Evolutionary conservation across 2,329 filamentous ascomycete species (phyloP).

Genomic region (Cercospora sesami): DNA sequence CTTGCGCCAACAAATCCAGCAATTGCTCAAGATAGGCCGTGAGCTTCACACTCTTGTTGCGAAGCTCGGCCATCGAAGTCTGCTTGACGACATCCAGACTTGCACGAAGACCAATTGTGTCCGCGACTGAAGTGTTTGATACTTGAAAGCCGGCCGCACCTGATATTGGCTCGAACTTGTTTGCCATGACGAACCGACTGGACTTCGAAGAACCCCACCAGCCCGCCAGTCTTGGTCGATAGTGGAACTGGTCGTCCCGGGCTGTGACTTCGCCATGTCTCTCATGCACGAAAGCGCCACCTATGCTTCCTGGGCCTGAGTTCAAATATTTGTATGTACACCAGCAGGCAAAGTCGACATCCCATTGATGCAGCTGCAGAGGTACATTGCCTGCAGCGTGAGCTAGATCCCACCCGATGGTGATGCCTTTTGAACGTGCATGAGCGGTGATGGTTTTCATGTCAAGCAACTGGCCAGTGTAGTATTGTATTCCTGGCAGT

Average conservation of each 20-base stretch:
- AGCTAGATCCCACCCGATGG: constrained; percentile 84
- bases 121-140: constrained; percentile 79
- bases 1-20: constrained; percentile 43
- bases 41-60: constrained; percentile 69
- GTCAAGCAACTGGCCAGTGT: constrained; percentile 85
- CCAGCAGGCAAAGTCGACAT: constrained; percentile 89
- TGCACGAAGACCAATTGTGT: constrained; percentile 72
- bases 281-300: constrained; percentile 77
- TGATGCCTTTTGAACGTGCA: constrained; percentile 68
- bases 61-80: constrained; percentile 67
- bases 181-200: constrained; percentile 80
- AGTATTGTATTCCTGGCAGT: constrained; percentile 87
- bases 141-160: constrained; percentile 81
- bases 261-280: constrained; percentile 61
- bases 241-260: constrained; percentile 45
- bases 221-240: constrained; percentile 68
- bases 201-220: constrained; percentile 86
- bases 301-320: constrained; percentile 77
- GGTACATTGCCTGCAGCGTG: constrained; percentile 84
- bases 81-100: constrained; percentile 72
- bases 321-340: constrained; percentile 96
- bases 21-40: constrained; percentile 76
- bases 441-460: constrained; percentile 75
- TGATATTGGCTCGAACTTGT: constrained; percentile 71
- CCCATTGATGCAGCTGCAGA: constrained; percentile 78